phyloP scores from a whole-genome alignment of 139 green algal genomes.

The Chlamydomonas sp. region DNA sequence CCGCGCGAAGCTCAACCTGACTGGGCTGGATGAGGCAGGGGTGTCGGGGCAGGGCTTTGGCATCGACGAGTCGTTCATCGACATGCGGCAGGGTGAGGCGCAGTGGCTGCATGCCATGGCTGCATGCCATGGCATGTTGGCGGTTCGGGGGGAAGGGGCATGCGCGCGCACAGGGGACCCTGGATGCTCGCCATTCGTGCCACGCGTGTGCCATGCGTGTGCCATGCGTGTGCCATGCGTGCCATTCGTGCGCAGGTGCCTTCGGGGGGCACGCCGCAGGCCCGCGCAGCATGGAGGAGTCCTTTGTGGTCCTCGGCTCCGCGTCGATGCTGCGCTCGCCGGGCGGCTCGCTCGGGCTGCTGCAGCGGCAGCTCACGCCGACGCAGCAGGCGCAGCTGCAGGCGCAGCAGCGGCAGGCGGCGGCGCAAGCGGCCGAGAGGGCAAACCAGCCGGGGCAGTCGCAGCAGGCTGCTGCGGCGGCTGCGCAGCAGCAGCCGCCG shows the following conservation, averaged over 20 bases:
- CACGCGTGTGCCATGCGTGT: no score
- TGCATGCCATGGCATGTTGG: no score
- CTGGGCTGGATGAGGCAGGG: background rate
- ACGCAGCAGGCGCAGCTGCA: slow-evolving; percentile 15
- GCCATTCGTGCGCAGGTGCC: no score
- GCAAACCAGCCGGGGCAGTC: background rate
- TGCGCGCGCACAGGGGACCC: no score
- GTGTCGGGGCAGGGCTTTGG: background rate
- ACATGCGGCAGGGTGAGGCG: background rate
- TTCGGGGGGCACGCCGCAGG: background rate
- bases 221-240: no score
- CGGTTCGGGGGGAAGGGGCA: no score
- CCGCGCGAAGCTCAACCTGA: slow-evolving; percentile 8
- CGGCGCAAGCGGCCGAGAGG: background rate
- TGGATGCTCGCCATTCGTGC: no score
- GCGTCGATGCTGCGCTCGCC: slow-evolving; percentile 20
- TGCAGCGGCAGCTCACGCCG: background rate
- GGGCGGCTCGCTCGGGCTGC: background rate
- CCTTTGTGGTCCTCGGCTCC: slow-evolving; percentile 55
- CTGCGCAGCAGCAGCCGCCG: slow-evolving; percentile 12
- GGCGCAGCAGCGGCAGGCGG: background rate
- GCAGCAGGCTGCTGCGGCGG: background rate
- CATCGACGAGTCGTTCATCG: slow-evolving; percentile 12
- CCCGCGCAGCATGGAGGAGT: slow-evolving; percentile 54
- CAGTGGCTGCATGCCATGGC: no score